Evolutionary conservation across 352 stramenopile species (phyloP).

Genomic region (Phytophthora litchii): DNA sequence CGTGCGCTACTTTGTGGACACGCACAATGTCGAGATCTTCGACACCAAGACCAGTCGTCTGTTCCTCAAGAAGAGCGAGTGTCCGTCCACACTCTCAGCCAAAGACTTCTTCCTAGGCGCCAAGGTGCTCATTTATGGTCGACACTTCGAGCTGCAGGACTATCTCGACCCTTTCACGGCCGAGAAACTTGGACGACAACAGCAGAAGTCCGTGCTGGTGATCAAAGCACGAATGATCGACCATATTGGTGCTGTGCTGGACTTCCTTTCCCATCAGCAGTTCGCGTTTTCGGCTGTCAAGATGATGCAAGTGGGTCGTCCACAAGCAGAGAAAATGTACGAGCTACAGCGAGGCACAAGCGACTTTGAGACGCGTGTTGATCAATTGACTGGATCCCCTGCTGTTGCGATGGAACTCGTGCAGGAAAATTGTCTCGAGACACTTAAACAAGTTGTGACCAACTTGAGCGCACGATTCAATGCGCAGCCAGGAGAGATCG

Average conservation of each 20-base stretch:
- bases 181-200: conserved; percentile 63
- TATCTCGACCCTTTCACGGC: conserved; percentile 85
- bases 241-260: conserved; percentile 57
- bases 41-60: conserved; percentile 87
- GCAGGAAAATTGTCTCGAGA: conserved; percentile 71
- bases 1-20: conserved; percentile 82
- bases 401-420: conserved; percentile 81
- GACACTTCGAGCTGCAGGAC: conserved; percentile 84
- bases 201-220: conserved; percentile 76
- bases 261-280: conserved; percentile 66
- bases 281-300: conserved; percentile 83
- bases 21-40: conserved; percentile 88
- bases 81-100: conserved; percentile 58
- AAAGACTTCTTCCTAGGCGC: conserved; percentile 87
- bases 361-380: conserved; percentile 42
- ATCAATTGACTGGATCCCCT: conserved; percentile 44
- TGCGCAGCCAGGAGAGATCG: conserved; percentile 48
- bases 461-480: conserved; percentile 54
- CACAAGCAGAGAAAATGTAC: conserved; percentile 63
- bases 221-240: conserved; percentile 60
- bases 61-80: conserved; percentile 92
- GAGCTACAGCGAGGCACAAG: conserved; percentile 43
- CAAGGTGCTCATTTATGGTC: conserved; percentile 83
- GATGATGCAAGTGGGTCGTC: conserved; percentile 58
- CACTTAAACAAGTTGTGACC: conserved; percentile 55